Base-by-base conservation (phyloP, 1,284 basidiomycete species). In the Sporisorium exsertum region DNA sequence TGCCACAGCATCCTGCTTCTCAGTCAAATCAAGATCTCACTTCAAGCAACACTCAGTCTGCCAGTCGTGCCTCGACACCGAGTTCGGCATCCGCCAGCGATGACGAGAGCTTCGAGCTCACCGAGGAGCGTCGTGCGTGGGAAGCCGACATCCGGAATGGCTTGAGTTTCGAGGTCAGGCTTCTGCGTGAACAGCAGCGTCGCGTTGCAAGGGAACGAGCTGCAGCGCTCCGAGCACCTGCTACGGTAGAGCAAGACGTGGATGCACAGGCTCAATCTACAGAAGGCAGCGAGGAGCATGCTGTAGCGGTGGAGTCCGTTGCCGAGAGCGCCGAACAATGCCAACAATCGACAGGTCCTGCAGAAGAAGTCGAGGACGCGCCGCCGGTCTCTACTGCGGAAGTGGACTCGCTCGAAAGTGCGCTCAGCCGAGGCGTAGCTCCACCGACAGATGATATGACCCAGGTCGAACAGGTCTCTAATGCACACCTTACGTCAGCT, bases 121-220 rank as follows among this genome's bases (percentile, higher is more conserved):
- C 70, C 6, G 59, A 76, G 29, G 77, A 78, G 56, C 58, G 77
- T 2, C 47, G 60, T 18, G 77, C 77, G 1, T 78, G 77, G 77
- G 72, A 78, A 37, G 72, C 68, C 0, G 77, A 78, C 26, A 63
- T 78, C 24, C 59, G 46, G 5, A 52, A 61, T 18, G 72, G 73
- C 0, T 58, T 78, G 29, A 65, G 59, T 47, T 77, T 78, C 22
- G 73, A 78, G 16, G 69, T 72, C 1, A 51, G 77, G 10, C 7
- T 78, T 12, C 35, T 72, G 29, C 51, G 73, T 5, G 77, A 78
- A 33, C 72, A 72, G 53, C 73, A 78, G 51, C 52, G 77, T 5
- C 58, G 77, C 3, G 72, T 76, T 10, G 77, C 72, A 2, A 50
- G 77, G n/a, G 77, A 78, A 35, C 42, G 74, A 5, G 64, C 69